Conservation (phyloP, 176 grass and related monocot species). For the Lolium rigidum region DNA sequence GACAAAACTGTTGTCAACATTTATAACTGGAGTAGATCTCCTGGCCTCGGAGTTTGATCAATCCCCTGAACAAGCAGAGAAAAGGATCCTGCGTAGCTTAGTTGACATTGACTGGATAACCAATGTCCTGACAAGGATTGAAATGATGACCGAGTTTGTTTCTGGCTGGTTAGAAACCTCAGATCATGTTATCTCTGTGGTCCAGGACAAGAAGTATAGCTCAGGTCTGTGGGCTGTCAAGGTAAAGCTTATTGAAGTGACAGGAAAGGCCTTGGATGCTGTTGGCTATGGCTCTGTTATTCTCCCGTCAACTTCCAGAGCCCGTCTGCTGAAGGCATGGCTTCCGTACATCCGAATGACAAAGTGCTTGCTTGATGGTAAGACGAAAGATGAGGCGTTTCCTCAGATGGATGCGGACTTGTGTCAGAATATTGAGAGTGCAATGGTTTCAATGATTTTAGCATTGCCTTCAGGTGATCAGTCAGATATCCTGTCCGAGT, state of each 20-base stretch:
- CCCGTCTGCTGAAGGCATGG: constrained; percentile 80
- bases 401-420: constrained; percentile 65
- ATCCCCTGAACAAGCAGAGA: constrained; percentile 65
- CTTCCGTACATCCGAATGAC: constrained; percentile 76
- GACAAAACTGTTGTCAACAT: constrained; percentile 54
- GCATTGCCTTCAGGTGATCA: constrained; percentile 88
- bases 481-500: constrained; percentile 78
- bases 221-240: constrained; percentile 68
- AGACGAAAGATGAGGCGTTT: constrained; percentile 44
- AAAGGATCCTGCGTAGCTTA: constrained; percentile 64
- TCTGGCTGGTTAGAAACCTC: constrained; percentile 76
- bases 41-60: constrained; percentile 60
- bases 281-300: constrained; percentile 84
- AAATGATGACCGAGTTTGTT: constrained; percentile 86
- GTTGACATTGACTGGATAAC: constrained; percentile 84
- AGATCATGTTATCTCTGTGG: constrained; percentile 51
- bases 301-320: constrained; percentile 61
- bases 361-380: constrained; percentile 71
- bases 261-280: constrained; percentile 78
- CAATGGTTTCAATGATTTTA: constrained; percentile 75
- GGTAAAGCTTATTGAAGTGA: constrained; percentile 82
- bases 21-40: constrained; percentile 56
- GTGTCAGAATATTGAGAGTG: constrained; percentile 84
- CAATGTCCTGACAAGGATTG: constrained; percentile 67
- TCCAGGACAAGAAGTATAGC: constrained; percentile 62